Base-by-base conservation (phyloP, 192 early-diverging fungal genomes). In the Geosiphon pyriformis region DNA sequence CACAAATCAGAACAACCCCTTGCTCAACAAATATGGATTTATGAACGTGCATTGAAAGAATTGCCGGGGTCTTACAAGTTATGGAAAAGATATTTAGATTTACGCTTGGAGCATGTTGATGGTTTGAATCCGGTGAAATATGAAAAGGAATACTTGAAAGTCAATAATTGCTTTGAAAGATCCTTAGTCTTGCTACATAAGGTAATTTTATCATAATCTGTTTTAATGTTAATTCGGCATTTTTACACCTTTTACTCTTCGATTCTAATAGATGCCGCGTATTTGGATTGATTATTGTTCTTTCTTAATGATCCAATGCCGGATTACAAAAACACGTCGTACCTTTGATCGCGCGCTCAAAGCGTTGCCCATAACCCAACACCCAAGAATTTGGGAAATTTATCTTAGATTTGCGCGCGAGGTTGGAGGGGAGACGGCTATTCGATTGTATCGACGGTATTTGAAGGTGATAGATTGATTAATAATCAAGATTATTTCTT, bases 31-130 rank as follows among this genome's bases (percentile, higher is more conserved):
- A 84, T 81, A 50, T 81, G 90, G 30, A 74, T 97, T 0, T 94
- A 89, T 74, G 95, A 98, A 70, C 88, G 97, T 7, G 95, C 95
- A 1, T 75, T 97, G 25, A 80, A 83, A 49, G 80, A 86, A 31
- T 76, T 99, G 3, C 97, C 97, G 1, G 92, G 94, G 4, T 94
- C 92, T 6, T 99, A 96, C 76, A 96, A 96, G 74, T 82, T 99
- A 2, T 99, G 95, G 95, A 92, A 92, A 68, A 67, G 75, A 37
- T 95, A 97, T 70, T 74, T 97, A 32, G 88, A 90, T 68, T 69
- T 85, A 27, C 85, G 92, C 23, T 67, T 74, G 18, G 56, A 72
- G 22, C 72, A 78, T 27, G 72, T 85, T 25, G 27, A 77, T 34
- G 79, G 77, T 29, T 59, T 76, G 23, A 85, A 87, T 62, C 81